These are phyloP conservation scores for Candida germanica DNA, from an alignment of 805 yeast species.

Conservation along the genomic window DNA sequence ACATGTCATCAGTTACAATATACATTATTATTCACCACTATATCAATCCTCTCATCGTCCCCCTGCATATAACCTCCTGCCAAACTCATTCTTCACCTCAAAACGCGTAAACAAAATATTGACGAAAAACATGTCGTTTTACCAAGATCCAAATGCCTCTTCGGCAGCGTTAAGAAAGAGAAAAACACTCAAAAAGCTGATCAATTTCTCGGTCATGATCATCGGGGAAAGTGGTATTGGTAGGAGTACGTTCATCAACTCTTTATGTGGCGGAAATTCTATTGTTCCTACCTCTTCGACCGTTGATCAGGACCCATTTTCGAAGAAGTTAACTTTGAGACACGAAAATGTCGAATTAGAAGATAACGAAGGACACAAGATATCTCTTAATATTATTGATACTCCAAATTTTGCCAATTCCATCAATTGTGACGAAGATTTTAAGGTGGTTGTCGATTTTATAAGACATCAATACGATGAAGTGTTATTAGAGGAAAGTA, in stretches of 20 bases:
- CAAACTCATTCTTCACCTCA: too few relatives aligned
- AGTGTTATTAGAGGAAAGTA: constrained; percentile 72
- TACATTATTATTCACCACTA: too few relatives aligned
- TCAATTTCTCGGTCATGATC: constrained; percentile 82
- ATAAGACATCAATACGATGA: constrained; percentile 82
- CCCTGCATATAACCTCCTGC: too few relatives aligned
- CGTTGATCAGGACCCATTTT: constrained; percentile 51
- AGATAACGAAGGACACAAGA: constrained; percentile 82
- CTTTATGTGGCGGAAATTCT: constrained; percentile 77
- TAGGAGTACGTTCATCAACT: constrained; percentile 88
- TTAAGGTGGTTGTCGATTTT: constrained; percentile 71
- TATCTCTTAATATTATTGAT: constrained; percentile 70
- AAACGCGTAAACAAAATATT: too few relatives aligned
- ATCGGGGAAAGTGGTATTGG: constrained; percentile 88
- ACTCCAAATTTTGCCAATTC: constrained; percentile 84
- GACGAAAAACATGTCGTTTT: constrained; percentile 5
- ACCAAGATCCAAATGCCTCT: constrained; percentile 24
- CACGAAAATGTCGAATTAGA: constrained; percentile 82
- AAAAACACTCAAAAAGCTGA: constrained; percentile 77
- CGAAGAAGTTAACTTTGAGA: constrained; percentile 54
- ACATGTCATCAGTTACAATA: too few relatives aligned
- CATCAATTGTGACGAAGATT: constrained; percentile 63
- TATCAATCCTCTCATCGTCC: too few relatives aligned
- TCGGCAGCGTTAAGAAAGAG: constrained; percentile 54
- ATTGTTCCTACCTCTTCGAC: constrained; percentile 74